A percentile compares a stretch with the other conserved stretches of the same genome.
These are phyloP conservation scores for Rhizoctonia solani DNA, from an alignment of 1,284 basidiomycete genomes.

Conservation along the genomic window DNA sequence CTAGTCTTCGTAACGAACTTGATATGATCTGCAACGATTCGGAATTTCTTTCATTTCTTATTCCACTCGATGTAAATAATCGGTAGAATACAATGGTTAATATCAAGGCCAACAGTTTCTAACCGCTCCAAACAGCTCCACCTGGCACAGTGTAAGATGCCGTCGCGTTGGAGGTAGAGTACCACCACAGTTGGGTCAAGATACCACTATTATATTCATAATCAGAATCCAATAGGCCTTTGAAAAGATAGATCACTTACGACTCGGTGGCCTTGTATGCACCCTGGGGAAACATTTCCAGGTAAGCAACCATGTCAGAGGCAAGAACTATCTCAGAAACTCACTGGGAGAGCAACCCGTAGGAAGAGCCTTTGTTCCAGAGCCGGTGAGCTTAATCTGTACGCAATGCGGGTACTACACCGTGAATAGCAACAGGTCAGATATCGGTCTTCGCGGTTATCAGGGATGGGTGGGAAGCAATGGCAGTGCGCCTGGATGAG, in stretches of 20 bases:
- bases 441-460: background rate
- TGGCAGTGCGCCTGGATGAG: background rate
- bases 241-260: background rate
- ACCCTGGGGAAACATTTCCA: conserved; percentile 10
- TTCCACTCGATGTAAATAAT: background rate
- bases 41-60: background rate
- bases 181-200: conserved; percentile 29
- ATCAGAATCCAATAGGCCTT: background rate
- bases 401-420: conserved; percentile 21
- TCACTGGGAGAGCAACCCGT: conserved; percentile 29
- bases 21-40: no score
- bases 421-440: background rate
- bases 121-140: conserved; percentile 21
- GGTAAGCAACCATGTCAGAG: no score
- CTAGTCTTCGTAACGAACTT: no score
- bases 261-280: conserved; percentile 13
- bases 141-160: conserved; percentile 27
- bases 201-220: conserved; percentile 5
- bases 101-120: no score
- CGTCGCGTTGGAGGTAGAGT: conserved; percentile 10
- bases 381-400: conserved; percentile 21
- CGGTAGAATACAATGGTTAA: no score
- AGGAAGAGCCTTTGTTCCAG: conserved; percentile 27
- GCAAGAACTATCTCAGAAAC: no score
- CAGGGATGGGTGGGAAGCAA: background rate